A percentile compares a stretch with the other conserved stretches of the same genome.
phyloP scores from a whole-genome alignment of 2,329 filamentous ascomycete species.

The Nectriaceae sp. region DNA sequence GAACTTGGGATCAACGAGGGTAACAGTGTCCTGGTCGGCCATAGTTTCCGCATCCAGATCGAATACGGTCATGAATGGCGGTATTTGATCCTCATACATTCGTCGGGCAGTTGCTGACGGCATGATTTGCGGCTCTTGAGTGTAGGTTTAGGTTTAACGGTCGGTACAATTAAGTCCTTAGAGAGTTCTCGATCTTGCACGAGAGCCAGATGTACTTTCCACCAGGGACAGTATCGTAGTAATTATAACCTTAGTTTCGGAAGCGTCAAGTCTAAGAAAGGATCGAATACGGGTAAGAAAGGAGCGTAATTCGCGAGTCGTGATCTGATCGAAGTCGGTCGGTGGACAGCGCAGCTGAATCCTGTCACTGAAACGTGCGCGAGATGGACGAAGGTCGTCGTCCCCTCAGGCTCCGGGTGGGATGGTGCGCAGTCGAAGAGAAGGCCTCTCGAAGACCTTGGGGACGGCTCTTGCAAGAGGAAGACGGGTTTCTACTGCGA shows the following conservation, averaged over 20 bases:
- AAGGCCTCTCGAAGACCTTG: constrained; percentile 10
- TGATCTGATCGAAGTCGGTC: constrained; percentile 23
- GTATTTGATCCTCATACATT: constrained; percentile 70
- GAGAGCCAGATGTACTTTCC: constrained; percentile 20
- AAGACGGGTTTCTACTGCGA: constrained; percentile 3
- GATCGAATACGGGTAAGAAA: constrained; percentile 18
- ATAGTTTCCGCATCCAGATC: constrained; percentile 62
- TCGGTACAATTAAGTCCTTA: not conserved
- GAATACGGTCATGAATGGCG: constrained; percentile 76
- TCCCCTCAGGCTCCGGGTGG: not conserved
- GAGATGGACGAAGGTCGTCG: not conserved
- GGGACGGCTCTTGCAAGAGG: constrained; percentile 7
- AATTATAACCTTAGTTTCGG: constrained; percentile 23
- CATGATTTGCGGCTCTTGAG: constrained; percentile 46
- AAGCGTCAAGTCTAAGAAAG: constrained; percentile 17
- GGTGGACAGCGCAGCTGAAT: constrained; percentile 33
- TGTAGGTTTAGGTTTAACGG: not conserved
- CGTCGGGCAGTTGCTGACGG: constrained; percentile 62
- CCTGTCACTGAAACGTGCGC: constrained; percentile 18
- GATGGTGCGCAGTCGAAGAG: constrained; percentile 14
- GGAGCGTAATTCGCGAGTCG: constrained; percentile 23
- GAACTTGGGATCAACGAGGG: constrained; percentile 55
- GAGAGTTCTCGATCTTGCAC: not conserved
- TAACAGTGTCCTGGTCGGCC: constrained; percentile 55
- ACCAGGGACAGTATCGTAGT: constrained; percentile 20